Conservation (phyloP, 768 basidiomycete species). For the Tylopilus vinaceipallidus region DNA sequence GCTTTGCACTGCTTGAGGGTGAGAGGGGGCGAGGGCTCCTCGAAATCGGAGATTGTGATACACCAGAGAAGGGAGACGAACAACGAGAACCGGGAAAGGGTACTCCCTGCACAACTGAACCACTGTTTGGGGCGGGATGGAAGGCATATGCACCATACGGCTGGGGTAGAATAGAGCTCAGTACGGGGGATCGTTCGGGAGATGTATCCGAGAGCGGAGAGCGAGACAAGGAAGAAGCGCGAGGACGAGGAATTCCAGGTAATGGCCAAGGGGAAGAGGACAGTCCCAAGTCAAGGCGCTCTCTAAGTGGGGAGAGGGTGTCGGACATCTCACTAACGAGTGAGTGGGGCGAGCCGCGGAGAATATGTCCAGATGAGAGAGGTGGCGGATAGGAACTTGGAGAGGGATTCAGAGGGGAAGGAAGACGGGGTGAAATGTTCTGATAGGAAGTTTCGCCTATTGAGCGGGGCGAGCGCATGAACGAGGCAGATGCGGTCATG, state of each 20-base stretch:
- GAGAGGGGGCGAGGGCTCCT: slow-evolving; percentile 2
- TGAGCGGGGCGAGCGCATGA: slow-evolving; percentile 14
- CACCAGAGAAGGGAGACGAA: slow-evolving; percentile 11
- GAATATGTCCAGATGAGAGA: not conserved
- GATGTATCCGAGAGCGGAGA: slow-evolving; percentile 6
- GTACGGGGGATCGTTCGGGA: slow-evolving; percentile 14
- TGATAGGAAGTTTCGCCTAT: slow-evolving; percentile 8
- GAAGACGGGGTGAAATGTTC: slow-evolving; percentile 12
- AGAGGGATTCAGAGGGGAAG: slow-evolving; percentile 28
- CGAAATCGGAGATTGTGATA: not conserved
- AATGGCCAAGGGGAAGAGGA: slow-evolving; percentile 1
- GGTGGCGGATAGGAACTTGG: slow-evolving; percentile 6
- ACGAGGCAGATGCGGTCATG: slow-evolving; percentile 5
- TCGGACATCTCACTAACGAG: slow-evolving; percentile 13
- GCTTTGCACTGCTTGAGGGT: slow-evolving; percentile 4
- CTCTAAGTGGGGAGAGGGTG: slow-evolving; percentile 19
- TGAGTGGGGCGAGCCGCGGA: slow-evolving; percentile 11
- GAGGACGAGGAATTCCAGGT: not conserved
- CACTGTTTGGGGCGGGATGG: slow-evolving; percentile 10
- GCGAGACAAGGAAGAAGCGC: slow-evolving; percentile 15
- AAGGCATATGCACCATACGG: slow-evolving; percentile 2
- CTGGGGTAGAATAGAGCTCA: not conserved
- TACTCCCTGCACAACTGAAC: slow-evolving; percentile 9
- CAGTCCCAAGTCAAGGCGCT: slow-evolving; percentile 7
- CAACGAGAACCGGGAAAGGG: slow-evolving; percentile 12